Conservation (phyloP, 73 alveolate genomes). For the Blepharisma stoltei region DNA sequence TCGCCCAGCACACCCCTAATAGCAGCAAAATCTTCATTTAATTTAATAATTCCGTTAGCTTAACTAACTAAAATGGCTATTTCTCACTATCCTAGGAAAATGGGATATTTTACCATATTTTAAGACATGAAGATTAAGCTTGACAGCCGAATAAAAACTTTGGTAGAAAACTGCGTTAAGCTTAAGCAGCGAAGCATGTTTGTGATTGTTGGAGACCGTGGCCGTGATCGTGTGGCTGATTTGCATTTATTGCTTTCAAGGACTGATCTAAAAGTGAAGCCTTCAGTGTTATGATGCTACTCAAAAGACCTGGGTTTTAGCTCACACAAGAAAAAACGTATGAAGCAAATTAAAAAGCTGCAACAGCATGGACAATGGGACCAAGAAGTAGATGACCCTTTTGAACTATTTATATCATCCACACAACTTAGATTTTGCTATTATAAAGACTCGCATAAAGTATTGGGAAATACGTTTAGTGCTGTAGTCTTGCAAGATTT, state of each 20-base stretch:
- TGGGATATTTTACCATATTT: no score
- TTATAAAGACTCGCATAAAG: slow-evolving; percentile 97
- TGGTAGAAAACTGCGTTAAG: slow-evolving; percentile 72
- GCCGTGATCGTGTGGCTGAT: slow-evolving; percentile 96
- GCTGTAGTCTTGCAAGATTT: slow-evolving; percentile 96
- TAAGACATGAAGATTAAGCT: slow-evolving; percentile 89
- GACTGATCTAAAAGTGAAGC: slow-evolving; percentile 81
- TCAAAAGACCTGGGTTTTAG: slow-evolving; percentile 95
- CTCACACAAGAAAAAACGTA: slow-evolving; percentile 96
- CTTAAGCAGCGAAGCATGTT: slow-evolving; percentile 80
- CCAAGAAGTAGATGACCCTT: slow-evolving; percentile 96
- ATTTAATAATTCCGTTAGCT: no score
- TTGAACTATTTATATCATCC: slow-evolving; percentile 94
- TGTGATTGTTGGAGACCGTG: slow-evolving; percentile 91
- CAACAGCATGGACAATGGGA: slow-evolving; percentile 71
- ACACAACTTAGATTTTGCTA: slow-evolving; percentile 97
- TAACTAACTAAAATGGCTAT: no score
- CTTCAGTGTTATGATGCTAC: slow-evolving; percentile 95
- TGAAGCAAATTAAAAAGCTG: slow-evolving; percentile 89
- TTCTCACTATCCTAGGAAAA: no score
- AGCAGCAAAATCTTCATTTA: no score
- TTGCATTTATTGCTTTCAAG: slow-evolving; percentile 88
- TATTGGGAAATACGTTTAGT: slow-evolving; percentile 98
- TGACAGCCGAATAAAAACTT: slow-evolving; percentile 85
- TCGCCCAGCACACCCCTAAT: no score